Base-by-base conservation (phyloP, 1,139 yeast species). In the Lodderomyces jiufengensis region DNA sequence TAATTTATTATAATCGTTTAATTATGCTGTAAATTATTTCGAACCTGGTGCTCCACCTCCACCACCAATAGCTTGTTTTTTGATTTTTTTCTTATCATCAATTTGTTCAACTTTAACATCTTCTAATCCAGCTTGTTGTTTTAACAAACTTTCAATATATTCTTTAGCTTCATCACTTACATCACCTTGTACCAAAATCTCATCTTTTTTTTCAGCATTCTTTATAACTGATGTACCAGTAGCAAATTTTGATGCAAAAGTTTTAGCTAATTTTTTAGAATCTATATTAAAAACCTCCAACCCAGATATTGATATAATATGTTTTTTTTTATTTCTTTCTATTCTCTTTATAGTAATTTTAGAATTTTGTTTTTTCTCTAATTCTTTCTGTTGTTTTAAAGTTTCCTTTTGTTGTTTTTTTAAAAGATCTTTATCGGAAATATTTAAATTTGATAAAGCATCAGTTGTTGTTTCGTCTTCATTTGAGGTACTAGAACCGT, bases 171-270 rank as follows among this genome's bases (percentile, higher is more conserved):
- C 95, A 48, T 88, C 96, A 45, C 90, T 84, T 32, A 90, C 94
- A 59, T 92, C 98, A 50, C 98, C 98, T 64, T 90, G 97, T 40
- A 90, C 84, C 44, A 87, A 76, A 39, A 90, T 79, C 54, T 90
- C 97, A 46, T 90, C 97, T 55, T 84, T 84, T 61, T 90, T 90
- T 49, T 90, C 97, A 9, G 82, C 92, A 45, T 82, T 84, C 63
- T 90, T 90, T 7, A 90, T 81, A n/a, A 90, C 96, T 30, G 94
- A 80, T 18, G 97, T 94, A 32, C 98, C 98, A 3, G 97, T 90
- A 15, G 98, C 98, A 57, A 90, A 92, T 59, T 86, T 87, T 27
- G 94, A 82, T 0, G 97, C 95, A 61, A 92, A 87, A 1, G 88
- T 81, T 70, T 92, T 92, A 31, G 96, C 85, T 48, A 87, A 71